phyloP scores from a whole-genome alignment of 177 flowering plant species.

The Vitis hybrid region DNA sequence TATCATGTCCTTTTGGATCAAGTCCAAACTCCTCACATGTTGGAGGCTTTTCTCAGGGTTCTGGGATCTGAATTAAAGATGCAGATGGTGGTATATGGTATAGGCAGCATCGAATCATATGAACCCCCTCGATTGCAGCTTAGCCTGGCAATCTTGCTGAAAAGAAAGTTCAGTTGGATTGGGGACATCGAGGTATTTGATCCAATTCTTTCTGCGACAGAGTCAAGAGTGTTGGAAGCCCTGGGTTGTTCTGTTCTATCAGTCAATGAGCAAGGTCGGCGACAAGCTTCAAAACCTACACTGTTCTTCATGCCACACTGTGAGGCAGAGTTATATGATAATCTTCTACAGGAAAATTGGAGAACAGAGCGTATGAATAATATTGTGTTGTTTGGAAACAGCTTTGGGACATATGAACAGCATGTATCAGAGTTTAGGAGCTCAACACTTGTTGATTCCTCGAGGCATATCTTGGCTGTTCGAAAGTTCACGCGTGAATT shows the following conservation, averaged over 20 bases:
- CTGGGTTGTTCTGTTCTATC: constrained; percentile 64
- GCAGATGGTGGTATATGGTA: constrained; percentile 87
- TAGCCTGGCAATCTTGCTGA: constrained; percentile 67
- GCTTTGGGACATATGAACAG: constrained; percentile 58
- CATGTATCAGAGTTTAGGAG: constrained; percentile 30
- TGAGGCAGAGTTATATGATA: constrained; percentile 71
- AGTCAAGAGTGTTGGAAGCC: constrained; percentile 53
- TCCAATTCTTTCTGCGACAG: constrained; percentile 73
- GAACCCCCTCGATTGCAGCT: constrained; percentile 76
- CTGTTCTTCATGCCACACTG: constrained; percentile 96
- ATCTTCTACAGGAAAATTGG: constrained; percentile 76
- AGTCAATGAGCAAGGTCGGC: constrained; percentile 69
- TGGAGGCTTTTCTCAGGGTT: constrained; percentile 28
- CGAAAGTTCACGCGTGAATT: constrained; percentile 48
- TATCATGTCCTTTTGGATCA: constrained; percentile 18
- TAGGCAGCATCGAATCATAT: constrained; percentile 85
- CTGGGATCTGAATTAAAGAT: constrained; percentile 52
- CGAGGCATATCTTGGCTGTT: constrained; percentile 45
- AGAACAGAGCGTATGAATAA: constrained; percentile 32
- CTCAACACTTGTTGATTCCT: constrained; percentile 25
- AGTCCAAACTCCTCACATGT: constrained; percentile 37
- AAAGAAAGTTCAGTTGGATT: constrained; percentile 63
- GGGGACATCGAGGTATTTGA: constrained; percentile 79
- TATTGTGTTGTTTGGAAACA: constrained; percentile 71
- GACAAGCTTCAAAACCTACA: constrained; percentile 59